Base-by-base conservation (phyloP, 345 rosid species). In the Syzygium grande region DNA sequence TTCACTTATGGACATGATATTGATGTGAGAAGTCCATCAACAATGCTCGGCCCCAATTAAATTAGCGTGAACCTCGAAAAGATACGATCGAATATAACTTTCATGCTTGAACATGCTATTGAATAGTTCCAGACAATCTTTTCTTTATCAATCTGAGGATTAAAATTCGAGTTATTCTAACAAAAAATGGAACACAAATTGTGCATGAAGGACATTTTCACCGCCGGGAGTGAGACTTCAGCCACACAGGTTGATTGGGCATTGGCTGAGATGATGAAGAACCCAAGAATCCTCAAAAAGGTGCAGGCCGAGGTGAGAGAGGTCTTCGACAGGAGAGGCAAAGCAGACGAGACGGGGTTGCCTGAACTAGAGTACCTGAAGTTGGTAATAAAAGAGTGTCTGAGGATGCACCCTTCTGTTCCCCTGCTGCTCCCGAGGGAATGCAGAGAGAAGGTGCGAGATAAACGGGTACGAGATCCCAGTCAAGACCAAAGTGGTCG, bases 221-320 rank as follows among this genome's bases (percentile, higher is more conserved):
- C 3, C 46, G 92, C 86, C 2, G 93, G 94, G 53, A 84, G 86
- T 49, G 93, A 92, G 7, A 89, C 93, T 52, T 89, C 91, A 27
- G 17, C 91, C 16, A 87, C 90, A 51, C 16, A 34, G 38, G 43
- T 89, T 4, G 90, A 88, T 5, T 89, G 92, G 93, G 89, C 91
- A 29, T 87, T 91, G 89, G 73, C 89, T 3, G 90, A 90, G 49
- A 7, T 91, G 78, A 23, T 89, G 41, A 91, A 43, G 17, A 89
- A 92, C 51, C 95, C 91, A 14, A 56, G 83, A 23, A 7, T 84
- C 65, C 87, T 92, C 85, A 77, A 86, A 15, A 89, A 87, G 88
- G 93, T 92, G 51, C 92, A 89, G 51, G 79, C 55, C 12, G 90
- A 91, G 88, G 91, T 87, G 29, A 88, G 92, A 52, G 12, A 52